Base-by-base conservation (phyloP, 371 early-diverging fungal species). In the Mortierella sp. region DNA sequence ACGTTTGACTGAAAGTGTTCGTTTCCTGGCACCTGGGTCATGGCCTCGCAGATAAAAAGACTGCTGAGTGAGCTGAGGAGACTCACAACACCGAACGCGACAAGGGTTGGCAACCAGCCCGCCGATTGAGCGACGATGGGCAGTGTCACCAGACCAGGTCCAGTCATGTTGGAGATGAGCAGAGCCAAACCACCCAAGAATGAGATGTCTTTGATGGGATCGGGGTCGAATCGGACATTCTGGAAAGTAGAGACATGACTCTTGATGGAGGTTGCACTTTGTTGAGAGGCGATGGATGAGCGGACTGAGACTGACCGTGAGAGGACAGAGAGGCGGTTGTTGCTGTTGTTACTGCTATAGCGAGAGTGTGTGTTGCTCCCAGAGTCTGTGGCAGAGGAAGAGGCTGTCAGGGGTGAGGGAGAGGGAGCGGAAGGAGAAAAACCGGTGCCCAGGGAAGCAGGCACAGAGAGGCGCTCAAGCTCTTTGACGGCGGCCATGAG, bases 21-120 rank as follows among this genome's bases (percentile, higher is more conserved):
- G 86, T 96, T 96, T 27, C 96, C 97, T 12, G 93, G 93, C 54
- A 96, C 92, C 68, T 91, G 92, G 65, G 95, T 94, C 90, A 96
- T 92, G 16, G 94, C 94, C 78, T 96, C 96, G 75, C 95, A 93
- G 35, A 95, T 92, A 79, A 96, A 95, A 24, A 96, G 87, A 29
- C 93, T 90, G 21, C 92, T 89, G 32, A 90, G 88, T 3, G 88
- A 88, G 29, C 92, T 91, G 24, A 93, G 81, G 14, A 89, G 68
- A 14, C 88, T 90, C 7, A 92, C 83, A 4, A 89, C 58, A 11
- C 84, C 68, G 72, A 92, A 92, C 4, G 89, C 89, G 46, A 92
- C 72, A 14, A 90, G 63, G 29, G 93, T 84, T 1, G 91, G 78
- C 29, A 85, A 71, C 87, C 87, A 87, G 4, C 87, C 87, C 8